These are phyloP conservation scores for Mycena crocata DNA, from an alignment of 768 basidiomycete genomes.

Conservation along the genomic window DNA sequence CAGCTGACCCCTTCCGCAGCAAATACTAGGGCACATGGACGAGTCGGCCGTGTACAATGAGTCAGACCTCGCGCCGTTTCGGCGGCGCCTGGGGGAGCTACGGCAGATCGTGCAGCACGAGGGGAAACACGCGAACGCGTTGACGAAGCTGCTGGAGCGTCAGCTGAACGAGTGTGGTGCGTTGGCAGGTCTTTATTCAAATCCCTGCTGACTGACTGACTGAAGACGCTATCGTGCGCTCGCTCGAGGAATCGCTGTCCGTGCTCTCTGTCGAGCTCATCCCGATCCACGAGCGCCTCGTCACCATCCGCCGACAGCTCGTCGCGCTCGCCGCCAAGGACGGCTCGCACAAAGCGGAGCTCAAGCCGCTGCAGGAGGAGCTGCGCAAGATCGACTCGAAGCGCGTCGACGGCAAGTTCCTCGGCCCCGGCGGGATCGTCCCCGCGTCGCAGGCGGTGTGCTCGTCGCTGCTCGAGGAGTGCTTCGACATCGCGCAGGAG, in stretches of 20 bases:
- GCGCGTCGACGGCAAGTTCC: slow-evolving; percentile 95
- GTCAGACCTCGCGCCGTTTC: slow-evolving; percentile 89
- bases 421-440: slow-evolving; percentile 89
- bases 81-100: slow-evolving; percentile 81
- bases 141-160: slow-evolving; percentile 89
- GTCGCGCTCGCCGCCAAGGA: slow-evolving; percentile 90
- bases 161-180: slow-evolving; percentile 93
- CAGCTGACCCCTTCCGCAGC: slow-evolving; percentile 57
- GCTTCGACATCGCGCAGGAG: slow-evolving; percentile 95
- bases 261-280: slow-evolving; percentile 91
- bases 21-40: slow-evolving; percentile 95
- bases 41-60: slow-evolving; percentile 96
- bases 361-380: slow-evolving; percentile 92
- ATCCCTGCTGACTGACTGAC: background rate
- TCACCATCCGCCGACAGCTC: slow-evolving; percentile 89
- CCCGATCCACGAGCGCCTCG: slow-evolving; percentile 90
- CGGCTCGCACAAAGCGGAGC: slow-evolving; percentile 84
- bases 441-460: slow-evolving; percentile 93
- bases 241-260: slow-evolving; percentile 86
- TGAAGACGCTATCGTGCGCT: slow-evolving; percentile 80
- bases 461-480: slow-evolving; percentile 93
- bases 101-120: slow-evolving; percentile 89
- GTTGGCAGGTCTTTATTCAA: slow-evolving; percentile 43
- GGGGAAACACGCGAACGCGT: slow-evolving; percentile 85
- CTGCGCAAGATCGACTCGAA: slow-evolving; percentile 96